phyloP scores from a whole-genome alignment of 768 basidiomycete genomes.

The Tylopilus vinaceipallidus region DNA sequence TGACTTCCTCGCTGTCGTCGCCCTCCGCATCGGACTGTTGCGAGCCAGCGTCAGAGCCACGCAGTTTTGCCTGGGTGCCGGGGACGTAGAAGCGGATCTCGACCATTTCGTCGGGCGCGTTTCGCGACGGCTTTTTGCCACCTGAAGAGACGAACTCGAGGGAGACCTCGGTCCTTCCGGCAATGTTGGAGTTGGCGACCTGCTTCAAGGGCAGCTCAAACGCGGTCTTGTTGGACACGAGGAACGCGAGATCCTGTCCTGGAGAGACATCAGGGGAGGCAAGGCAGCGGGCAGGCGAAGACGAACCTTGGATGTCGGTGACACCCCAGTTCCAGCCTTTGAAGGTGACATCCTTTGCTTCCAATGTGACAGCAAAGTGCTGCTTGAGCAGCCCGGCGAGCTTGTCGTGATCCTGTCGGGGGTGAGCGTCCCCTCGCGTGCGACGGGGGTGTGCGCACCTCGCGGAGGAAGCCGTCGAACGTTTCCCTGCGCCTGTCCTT shows the following conservation, averaged over 20 bases:
- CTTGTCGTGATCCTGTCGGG: conserved; percentile 80
- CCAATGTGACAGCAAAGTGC: conserved; percentile 82
- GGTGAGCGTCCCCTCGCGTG: not conserved
- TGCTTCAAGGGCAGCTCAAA: conserved; percentile 86
- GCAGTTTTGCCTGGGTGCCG: conserved; percentile 62
- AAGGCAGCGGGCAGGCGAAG: not conserved
- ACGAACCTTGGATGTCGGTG: conserved; percentile 86
- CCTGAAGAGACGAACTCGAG: conserved; percentile 77
- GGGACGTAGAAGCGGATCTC: conserved; percentile 98
- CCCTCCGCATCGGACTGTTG: conserved; percentile 72
- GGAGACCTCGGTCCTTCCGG: conserved; percentile 96
- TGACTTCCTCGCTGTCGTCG: conserved; percentile 71
- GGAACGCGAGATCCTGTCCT: conserved; percentile 92
- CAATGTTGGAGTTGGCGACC: conserved; percentile 97
- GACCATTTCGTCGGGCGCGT: conserved; percentile 77
- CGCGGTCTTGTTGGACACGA: conserved; percentile 80
- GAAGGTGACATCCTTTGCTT: conserved; percentile 81
- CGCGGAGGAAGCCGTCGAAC: conserved; percentile 93
- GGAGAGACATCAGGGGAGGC: conserved; percentile 2
- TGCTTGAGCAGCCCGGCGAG: conserved; percentile 79
- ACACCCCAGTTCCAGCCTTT: conserved; percentile 99
- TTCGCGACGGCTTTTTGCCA: conserved; percentile 42
- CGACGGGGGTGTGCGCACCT: conserved; percentile 45
- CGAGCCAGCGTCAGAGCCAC: conserved; percentile 70
- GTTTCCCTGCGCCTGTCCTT: conserved; percentile 73